These are phyloP conservation scores for Cryptosporidium canis DNA, from an alignment of 169 alveolate species.

Conservation along the genomic window DNA sequence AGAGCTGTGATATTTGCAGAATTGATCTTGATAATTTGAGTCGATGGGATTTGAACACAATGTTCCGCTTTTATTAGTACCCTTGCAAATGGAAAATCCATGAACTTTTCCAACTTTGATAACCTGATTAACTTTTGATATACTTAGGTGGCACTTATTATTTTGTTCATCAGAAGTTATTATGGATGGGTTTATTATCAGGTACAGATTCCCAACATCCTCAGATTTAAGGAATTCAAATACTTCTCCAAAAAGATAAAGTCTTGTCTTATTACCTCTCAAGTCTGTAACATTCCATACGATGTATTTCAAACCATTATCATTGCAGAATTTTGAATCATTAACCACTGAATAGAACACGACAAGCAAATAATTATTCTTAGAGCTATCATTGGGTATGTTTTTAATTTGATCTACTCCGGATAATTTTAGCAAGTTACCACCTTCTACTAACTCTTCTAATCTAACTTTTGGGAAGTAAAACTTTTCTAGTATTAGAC, in stretches of 20 bases:
- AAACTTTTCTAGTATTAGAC: background rate
- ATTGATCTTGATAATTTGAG: background rate
- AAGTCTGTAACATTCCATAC: conserved; percentile 40
- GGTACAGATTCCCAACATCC: conserved; percentile 3
- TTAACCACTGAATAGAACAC: conserved; percentile 10
- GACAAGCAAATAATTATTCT: background rate
- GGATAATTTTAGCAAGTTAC: background rate
- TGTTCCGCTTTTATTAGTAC: conserved; percentile 20
- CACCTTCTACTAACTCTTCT: background rate
- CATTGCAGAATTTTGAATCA: background rate
- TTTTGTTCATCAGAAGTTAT: background rate
- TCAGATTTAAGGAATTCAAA: conserved; percentile 1
- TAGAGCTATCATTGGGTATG: background rate
- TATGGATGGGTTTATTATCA: conserved; percentile 14
- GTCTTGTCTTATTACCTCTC: conserved; percentile 14
- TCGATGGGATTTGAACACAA: conserved; percentile 41
- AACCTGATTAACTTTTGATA: conserved; percentile 8
- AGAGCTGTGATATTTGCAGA: conserved; percentile 27
- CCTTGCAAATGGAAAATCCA: conserved; percentile 49
- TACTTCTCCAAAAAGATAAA: conserved; percentile 36
- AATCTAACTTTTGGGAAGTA: background rate
- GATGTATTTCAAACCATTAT: background rate
- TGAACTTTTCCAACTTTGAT: conserved; percentile 40
- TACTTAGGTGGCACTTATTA: background rate
- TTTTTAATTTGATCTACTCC: background rate